phyloP scores from a whole-genome alignment of 2,329 filamentous ascomycete species.

The Apiospora marii region DNA sequence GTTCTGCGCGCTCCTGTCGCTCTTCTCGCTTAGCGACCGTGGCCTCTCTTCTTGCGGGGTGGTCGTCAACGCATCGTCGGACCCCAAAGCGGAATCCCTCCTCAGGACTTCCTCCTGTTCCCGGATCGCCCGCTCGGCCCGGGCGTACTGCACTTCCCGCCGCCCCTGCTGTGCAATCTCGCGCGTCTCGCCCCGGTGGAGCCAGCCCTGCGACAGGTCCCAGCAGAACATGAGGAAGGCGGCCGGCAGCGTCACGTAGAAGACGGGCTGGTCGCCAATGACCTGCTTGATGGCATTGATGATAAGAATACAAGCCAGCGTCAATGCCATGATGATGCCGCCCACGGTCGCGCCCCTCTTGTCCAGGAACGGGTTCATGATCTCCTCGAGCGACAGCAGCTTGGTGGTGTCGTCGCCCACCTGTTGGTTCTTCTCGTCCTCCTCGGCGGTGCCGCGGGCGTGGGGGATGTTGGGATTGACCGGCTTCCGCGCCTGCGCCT shows the following conservation, averaged over 20 bases:
- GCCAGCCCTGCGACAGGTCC: conserved; percentile 71
- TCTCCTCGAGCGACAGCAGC: conserved; percentile 71
- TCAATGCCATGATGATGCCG: conserved; percentile 70
- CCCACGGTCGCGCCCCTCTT: conserved; percentile 71
- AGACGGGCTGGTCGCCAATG: conserved; percentile 64
- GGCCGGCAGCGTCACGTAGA: conserved; percentile 73
- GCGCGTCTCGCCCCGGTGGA: conserved; percentile 67
- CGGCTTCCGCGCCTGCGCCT: conserved; percentile 61
- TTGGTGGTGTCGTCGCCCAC: conserved; percentile 60
- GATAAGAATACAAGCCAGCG: conserved; percentile 70
- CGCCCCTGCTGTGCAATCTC: conserved; percentile 66
- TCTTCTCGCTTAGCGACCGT: neutral
- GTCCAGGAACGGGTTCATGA: conserved; percentile 79
- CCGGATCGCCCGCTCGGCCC: conserved; percentile 47
- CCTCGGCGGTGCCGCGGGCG: conserved; percentile 62
- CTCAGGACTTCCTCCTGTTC: conserved; percentile 39
- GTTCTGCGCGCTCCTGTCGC: neutral
- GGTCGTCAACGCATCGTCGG: neutral
- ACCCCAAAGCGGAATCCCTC: conserved; percentile 23
- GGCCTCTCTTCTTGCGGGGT: neutral
- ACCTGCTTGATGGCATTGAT: conserved; percentile 68
- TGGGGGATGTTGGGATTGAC: conserved; percentile 78
- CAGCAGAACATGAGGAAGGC: conserved; percentile 74
- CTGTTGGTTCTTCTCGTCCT: conserved; percentile 52
- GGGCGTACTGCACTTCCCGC: conserved; percentile 53